Conservation (phyloP, 1,284 basidiomycete genomes). For the Ceratobasidium sp. region DNA sequence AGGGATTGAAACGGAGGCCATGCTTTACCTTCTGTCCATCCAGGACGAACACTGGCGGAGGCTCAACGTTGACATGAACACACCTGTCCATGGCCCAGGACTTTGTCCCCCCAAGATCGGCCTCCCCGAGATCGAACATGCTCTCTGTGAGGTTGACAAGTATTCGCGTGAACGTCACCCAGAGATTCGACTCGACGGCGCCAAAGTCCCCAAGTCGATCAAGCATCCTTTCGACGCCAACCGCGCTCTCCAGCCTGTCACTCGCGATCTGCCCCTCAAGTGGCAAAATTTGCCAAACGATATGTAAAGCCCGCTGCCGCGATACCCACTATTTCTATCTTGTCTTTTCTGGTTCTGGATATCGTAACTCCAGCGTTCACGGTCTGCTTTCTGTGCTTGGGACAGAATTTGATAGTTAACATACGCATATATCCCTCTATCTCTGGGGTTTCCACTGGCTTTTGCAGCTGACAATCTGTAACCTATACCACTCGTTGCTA, state of each 20-base stretch:
- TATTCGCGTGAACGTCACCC: constrained; percentile 65
- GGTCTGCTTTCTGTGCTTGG: too few relatives aligned
- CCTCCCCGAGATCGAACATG: constrained; percentile 68
- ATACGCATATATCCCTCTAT: too few relatives aligned
- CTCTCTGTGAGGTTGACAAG: constrained; percentile 74
- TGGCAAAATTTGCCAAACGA: too few relatives aligned
- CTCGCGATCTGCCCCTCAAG: too few relatives aligned
- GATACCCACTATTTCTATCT: too few relatives aligned
- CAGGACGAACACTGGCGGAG: constrained; percentile 65
- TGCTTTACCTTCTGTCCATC: constrained; percentile 66
- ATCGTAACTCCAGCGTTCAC: too few relatives aligned
- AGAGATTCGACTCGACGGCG: constrained; percentile 49
- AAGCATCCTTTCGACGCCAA: constrained; percentile 36
- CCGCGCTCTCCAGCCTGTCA: constrained; percentile 1
- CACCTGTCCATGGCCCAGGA: constrained; percentile 52
- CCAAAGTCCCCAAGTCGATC: constrained; percentile 22
- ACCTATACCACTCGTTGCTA: too few relatives aligned
- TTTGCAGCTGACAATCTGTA: too few relatives aligned
- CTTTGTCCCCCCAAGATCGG: constrained; percentile 51
- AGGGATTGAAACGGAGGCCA: constrained; percentile 60
- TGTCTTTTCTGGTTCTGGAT: too few relatives aligned
- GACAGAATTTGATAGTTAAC: too few relatives aligned
- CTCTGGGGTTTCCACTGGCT: too few relatives aligned
- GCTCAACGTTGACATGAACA: constrained; percentile 57
- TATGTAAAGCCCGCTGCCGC: too few relatives aligned